A percentile compares a stretch with the other conserved stretches of the same genome.
phyloP scores from a whole-genome alignment of 2,329 filamentous ascomycete species.

The Aspergillus fumigatiaffinis region DNA sequence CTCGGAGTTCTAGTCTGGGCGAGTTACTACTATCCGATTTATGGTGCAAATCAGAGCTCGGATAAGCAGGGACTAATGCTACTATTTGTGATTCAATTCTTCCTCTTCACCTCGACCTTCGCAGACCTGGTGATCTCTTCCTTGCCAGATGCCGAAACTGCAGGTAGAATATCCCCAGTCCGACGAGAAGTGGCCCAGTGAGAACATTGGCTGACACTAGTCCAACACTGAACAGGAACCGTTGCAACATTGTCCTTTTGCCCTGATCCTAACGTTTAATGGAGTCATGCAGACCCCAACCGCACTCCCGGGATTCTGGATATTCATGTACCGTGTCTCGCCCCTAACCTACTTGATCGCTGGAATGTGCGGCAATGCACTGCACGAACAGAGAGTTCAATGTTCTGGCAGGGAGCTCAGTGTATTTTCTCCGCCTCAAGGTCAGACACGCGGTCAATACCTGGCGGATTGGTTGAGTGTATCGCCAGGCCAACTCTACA shows the following conservation, averaged over 20 bases:
- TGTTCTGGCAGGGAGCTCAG: conserved; percentile 69
- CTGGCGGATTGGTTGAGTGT: conserved; percentile 48
- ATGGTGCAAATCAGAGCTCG: conserved; percentile 50
- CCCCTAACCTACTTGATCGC: conserved; percentile 48
- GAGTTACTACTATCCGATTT: conserved; percentile 80
- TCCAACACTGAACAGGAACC: conserved; percentile 39
- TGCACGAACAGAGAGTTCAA: conserved; percentile 62
- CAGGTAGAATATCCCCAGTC: conserved; percentile 38
- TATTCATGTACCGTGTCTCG: conserved; percentile 59
- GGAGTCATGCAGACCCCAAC: conserved; percentile 63
- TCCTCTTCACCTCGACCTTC: conserved; percentile 78
- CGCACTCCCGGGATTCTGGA: conserved; percentile 66
- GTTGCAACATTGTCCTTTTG: conserved; percentile 71
- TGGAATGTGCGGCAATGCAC: conserved; percentile 65
- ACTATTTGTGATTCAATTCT: conserved; percentile 69
- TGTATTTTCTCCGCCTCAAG: conserved; percentile 56
- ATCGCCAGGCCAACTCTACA: conserved; percentile 52
- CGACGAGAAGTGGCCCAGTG: too few relatives aligned
- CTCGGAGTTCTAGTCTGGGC: conserved; percentile 70
- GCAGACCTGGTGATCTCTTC: conserved; percentile 70
- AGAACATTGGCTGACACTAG: too few relatives aligned
- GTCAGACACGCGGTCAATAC: conserved; percentile 59
- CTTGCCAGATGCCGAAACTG: conserved; percentile 69
- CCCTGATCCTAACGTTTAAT: conserved; percentile 75
- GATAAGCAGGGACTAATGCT: conserved; percentile 75